A percentile compares a stretch with the other conserved stretches of the same genome.
phyloP scores from a whole-genome alignment of 306 rosid species.

The Prunus mira region DNA sequence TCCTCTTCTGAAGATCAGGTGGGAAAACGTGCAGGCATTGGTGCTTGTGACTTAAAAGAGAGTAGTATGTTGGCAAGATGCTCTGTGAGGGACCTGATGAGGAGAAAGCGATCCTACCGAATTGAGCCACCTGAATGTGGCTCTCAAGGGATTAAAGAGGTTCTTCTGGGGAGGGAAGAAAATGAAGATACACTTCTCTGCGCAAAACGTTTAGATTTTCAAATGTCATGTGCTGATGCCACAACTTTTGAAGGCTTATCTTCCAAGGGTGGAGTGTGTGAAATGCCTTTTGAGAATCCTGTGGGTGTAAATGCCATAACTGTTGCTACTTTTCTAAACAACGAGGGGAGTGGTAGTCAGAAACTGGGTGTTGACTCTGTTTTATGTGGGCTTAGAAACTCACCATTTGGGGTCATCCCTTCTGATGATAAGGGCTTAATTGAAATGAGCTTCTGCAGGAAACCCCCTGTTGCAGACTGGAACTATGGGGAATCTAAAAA shows the following conservation, averaged over 20 bases:
- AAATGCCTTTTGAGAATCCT: conserved; percentile 24
- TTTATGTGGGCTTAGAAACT: conserved; percentile 28
- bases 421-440: conserved; percentile 35
- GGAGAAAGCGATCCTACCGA: conserved; percentile 63
- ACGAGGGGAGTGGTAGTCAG: conserved; percentile 25
- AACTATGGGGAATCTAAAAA: conserved; percentile 28
- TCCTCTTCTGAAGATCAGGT: conserved; percentile 27
- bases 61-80: conserved; percentile 32
- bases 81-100: conserved; percentile 91
- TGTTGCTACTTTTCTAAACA: conserved; percentile 18
- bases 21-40: conserved; percentile 17
- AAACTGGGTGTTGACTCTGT: conserved; percentile 28
- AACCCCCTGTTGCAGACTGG: conserved; percentile 36
- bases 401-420: conserved; percentile 20
- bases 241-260: conserved; percentile 22
- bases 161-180: conserved; percentile 31
- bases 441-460: conserved; percentile 39
- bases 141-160: conserved; percentile 36
- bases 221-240: conserved; percentile 21
- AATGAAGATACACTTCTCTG: conserved; percentile 31
- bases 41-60: conserved; percentile 36
- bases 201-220: conserved; percentile 30
- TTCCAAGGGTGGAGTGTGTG: conserved; percentile 20
- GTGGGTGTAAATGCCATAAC: conserved; percentile 12
- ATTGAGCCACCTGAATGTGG: conserved; percentile 41